These are phyloP conservation scores for Penstemon davidsonii DNA, from an alignment of 257 asterid genomes.

Conservation along the genomic window DNA sequence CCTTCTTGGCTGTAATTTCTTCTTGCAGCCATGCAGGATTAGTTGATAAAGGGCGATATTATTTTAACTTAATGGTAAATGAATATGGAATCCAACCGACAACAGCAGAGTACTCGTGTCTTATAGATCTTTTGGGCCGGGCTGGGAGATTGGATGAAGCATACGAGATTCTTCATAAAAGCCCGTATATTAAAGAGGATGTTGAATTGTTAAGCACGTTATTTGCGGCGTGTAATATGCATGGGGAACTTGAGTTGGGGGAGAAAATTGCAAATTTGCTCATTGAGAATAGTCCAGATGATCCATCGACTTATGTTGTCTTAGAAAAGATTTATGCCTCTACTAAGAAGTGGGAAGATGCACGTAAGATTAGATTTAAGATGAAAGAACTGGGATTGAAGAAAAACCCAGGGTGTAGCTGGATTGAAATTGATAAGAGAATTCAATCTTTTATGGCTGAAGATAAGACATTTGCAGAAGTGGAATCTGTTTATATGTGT, in stretches of 20 bases:
- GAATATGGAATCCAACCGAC: slow-evolving; percentile 52
- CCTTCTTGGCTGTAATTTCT: slow-evolving; percentile 77
- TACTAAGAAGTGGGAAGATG: slow-evolving; percentile 55
- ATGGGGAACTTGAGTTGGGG: slow-evolving; percentile 55
- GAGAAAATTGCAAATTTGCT: slow-evolving; percentile 56
- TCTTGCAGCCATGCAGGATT: slow-evolving; percentile 84
- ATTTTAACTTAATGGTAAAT: slow-evolving; percentile 49
- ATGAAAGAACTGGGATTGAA: slow-evolving; percentile 65
- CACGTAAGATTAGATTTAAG: slow-evolving; percentile 52
- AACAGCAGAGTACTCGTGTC: slow-evolving; percentile 67
- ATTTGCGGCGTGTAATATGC: slow-evolving; percentile 62
- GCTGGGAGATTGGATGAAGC: slow-evolving; percentile 69
- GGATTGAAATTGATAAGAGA: slow-evolving; percentile 68
- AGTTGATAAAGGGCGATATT: slow-evolving; percentile 57
- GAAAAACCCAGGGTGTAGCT: slow-evolving; percentile 72
- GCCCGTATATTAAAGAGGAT: slow-evolving; percentile 38
- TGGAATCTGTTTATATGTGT: slow-evolving; percentile 52
- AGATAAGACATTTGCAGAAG: slow-evolving; percentile 43
- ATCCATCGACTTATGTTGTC: slow-evolving; percentile 59
- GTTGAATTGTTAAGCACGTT: slow-evolving; percentile 63
- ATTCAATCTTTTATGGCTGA: slow-evolving; percentile 55
- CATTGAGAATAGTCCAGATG: slow-evolving; percentile 46
- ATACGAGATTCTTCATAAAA: slow-evolving; percentile 50
- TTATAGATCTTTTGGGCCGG: slow-evolving; percentile 73
- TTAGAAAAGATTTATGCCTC: slow-evolving; percentile 68